A percentile compares a stretch with the other conserved stretches of the same genome.
Evolutionary conservation across 768 basidiomycete genomes (phyloP).

Genomic region (Gloeopeniophorella convolvens): DNA sequence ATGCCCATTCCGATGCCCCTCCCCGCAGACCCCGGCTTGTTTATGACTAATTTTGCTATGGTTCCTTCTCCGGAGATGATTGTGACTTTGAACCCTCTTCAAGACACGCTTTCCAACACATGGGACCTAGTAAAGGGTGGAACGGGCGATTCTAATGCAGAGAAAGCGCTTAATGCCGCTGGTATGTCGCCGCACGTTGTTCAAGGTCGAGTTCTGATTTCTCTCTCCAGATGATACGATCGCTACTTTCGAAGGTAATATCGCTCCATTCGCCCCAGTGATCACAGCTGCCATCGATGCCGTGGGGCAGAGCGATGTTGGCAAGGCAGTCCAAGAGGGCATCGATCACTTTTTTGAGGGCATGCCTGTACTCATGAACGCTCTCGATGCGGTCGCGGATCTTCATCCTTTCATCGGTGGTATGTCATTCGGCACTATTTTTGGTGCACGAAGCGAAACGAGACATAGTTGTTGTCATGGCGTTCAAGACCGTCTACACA

Average conservation of each 20-base stretch:
- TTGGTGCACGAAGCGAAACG: not conserved
- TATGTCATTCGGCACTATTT: conserved; percentile 7
- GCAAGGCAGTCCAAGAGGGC: conserved; percentile 14
- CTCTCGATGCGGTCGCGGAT: conserved; percentile 25
- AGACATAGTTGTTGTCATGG: conserved; percentile 38
- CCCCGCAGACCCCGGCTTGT: not conserved
- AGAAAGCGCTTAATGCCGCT: not conserved
- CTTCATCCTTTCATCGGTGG: conserved; percentile 27
- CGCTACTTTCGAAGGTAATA: not conserved
- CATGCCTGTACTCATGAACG: conserved; percentile 25
- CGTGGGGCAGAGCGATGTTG: not conserved
- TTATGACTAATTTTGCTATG: not conserved
- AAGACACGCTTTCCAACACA: not conserved
- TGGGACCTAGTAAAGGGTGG: conserved; percentile 1
- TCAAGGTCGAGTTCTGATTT: not conserved
- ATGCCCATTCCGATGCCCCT: not conserved
- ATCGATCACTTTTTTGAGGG: conserved; percentile 23
- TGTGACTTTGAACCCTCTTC: not conserved
- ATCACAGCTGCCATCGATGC: not conserved
- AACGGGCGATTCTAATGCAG: not conserved
- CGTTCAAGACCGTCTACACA: conserved; percentile 43
- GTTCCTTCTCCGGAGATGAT: not conserved
- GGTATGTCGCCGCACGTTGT: not conserved
- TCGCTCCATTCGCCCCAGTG: not conserved
- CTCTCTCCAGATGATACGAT: not conserved